Conservation (phyloP, 345 rosid species). For the Hypericum androsaemum region DNA sequence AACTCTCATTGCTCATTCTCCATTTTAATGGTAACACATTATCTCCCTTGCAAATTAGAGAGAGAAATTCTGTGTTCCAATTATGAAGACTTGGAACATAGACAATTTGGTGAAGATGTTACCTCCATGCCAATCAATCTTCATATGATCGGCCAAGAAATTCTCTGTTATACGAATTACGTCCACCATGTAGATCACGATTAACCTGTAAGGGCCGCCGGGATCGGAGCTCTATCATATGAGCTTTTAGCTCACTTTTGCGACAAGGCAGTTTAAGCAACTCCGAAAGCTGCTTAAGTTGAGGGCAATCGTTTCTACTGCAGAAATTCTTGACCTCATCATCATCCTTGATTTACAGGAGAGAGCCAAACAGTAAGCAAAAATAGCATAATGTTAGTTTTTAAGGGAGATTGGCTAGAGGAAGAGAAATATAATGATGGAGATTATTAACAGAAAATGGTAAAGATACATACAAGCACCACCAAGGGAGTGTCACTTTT, state of each 20-base stretch:
- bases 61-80: not conserved
- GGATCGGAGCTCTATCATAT: conserved; percentile 12
- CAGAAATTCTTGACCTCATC: conserved; percentile 7
- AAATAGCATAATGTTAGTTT: not conserved
- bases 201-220: conserved; percentile 16
- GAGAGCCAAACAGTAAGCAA: not conserved
- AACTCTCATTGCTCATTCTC: no score
- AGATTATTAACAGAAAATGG: not conserved
- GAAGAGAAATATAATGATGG: not conserved
- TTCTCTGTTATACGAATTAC: conserved; percentile 8
- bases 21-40: no score
- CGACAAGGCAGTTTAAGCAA: conserved; percentile 43
- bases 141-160: conserved; percentile 35
- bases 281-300: conserved; percentile 35
- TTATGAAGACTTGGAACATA: not conserved
- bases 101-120: conserved; percentile 7
- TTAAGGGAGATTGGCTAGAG: not conserved
- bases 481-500: conserved; percentile 30
- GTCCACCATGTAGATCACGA: conserved; percentile 30
- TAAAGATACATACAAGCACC: conserved; percentile 18
- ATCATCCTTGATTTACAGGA: conserved; percentile 17
- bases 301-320: conserved; percentile 16
- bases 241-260: conserved; percentile 24
- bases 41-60: conserved; percentile 2
- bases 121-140: conserved; percentile 38